Evolutionary conservation across 257 asterid genomes (phyloP), one percentile per base, ranked within the genome.

Genomic region (Solanum etuberosum): DNA sequence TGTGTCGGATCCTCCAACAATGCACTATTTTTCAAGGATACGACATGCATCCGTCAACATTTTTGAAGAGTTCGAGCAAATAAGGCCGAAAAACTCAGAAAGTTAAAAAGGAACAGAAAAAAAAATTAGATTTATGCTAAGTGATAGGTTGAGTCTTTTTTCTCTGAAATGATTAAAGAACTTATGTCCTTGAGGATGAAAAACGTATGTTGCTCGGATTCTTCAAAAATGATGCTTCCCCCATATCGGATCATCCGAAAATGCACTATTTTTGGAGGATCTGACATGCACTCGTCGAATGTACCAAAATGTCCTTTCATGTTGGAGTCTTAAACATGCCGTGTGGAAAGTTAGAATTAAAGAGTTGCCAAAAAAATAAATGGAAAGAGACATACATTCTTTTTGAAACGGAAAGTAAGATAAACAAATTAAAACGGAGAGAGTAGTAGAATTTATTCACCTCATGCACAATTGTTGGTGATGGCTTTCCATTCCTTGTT

Each of bases 391-490:
- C 8, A 20, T 7, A 9, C 27, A 18, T 54, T 54, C 65, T 21
- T 63, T 10, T 63, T 11, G 29, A 63, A 63, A n/a, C 15, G 7
- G 31, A 63, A 63, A 63, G 71, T 63, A 63, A 63, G 71, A 63
- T 5, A 63, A 63, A 63, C 16, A 63, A 10, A 63, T 63, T 63
- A 63, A 63, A 63, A 63, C 32, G 4, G 9, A 5, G 71, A 11
- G 71, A 63, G 31, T 63, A 5, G 42, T 27, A 43, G 15, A 29
- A 57, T 73, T 57, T 63, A 38, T 34, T 91, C 86, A 93, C 96
- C 96, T 97, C 98, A 34, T 92, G 96, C 77, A 95, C 94, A 3
- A 87, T 70, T 9, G 92, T 72, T 32, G 98, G 94, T 73, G 96
- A 89, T 20, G 94, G 98, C 85, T 90, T 97, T 32, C 94, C 95